Conservation (phyloP, 768 basidiomycete species). For the Termitomyces sp. region DNA sequence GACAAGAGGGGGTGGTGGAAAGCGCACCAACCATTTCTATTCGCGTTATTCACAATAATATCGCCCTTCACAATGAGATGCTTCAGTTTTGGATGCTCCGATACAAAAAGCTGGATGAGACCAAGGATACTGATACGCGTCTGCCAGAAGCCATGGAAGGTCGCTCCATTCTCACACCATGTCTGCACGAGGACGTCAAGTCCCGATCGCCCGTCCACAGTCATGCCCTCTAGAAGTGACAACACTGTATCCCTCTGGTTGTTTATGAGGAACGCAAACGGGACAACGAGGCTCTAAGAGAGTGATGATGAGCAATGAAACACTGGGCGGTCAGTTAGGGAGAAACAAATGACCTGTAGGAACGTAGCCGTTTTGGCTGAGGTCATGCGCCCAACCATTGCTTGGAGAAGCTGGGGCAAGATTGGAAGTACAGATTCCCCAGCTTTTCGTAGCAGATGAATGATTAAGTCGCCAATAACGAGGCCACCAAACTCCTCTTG, state of each 20-base stretch:
- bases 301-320: neutral
- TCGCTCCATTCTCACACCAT: conserved; percentile 94
- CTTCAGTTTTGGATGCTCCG: conserved; percentile 62
- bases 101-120: conserved; percentile 65
- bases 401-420: conserved; percentile 80
- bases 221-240: conserved; percentile 65
- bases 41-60: conserved; percentile 77
- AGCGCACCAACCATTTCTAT: conserved; percentile 65
- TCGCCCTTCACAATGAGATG: conserved; percentile 84
- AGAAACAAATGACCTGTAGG: conserved; percentile 58
- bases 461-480: conserved; percentile 90
- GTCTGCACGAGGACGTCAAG: conserved; percentile 87
- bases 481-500: conserved; percentile 92
- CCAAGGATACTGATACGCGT: conserved; percentile 82
- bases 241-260: conserved; percentile 81
- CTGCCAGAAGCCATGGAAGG: conserved; percentile 95
- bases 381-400: conserved; percentile 76
- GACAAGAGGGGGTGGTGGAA: neutral
- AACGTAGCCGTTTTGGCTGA: conserved; percentile 89
- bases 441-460: conserved; percentile 83
- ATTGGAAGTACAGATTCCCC: conserved; percentile 79
- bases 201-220: conserved; percentile 53
- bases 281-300: conserved; percentile 76
- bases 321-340: neutral
- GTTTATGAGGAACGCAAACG: conserved; percentile 90